A percentile compares a stretch with the other conserved stretches of the same genome.
phyloP scores from a whole-genome alignment of 2,329 filamentous ascomycete genomes.

The Exophiala sideris region DNA sequence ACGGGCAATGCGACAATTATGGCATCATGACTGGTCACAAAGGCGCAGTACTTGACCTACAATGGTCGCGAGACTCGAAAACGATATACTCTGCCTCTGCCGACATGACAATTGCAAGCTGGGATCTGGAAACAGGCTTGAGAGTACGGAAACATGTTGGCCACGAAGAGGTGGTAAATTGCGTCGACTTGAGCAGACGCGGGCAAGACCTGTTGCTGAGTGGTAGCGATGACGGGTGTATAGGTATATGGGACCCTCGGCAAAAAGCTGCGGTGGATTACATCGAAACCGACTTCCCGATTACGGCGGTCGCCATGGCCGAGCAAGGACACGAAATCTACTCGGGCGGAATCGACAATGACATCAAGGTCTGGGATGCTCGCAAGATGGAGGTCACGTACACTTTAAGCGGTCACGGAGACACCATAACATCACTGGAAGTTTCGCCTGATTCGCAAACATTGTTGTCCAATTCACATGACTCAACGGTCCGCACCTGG shows the following conservation, averaged over 20 bases:
- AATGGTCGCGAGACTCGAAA: constrained; percentile 94
- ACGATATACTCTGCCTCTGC: constrained; percentile 90
- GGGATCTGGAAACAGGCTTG: constrained; percentile 89
- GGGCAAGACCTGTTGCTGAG: constrained; percentile 89
- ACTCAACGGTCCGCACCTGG: constrained; percentile 92
- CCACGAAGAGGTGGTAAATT: constrained; percentile 94
- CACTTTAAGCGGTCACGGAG: constrained; percentile 81
- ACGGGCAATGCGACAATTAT: constrained; percentile 92
- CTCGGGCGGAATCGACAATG: constrained; percentile 91
- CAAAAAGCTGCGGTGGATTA: constrained; percentile 85
- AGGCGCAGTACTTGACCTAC: constrained; percentile 83
- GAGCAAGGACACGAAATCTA: constrained; percentile 96
- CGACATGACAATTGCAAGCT: constrained; percentile 88
- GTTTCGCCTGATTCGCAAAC: constrained; percentile 93
- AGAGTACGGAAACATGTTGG: constrained; percentile 88
- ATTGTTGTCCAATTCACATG: constrained; percentile 86
- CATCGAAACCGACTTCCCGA: constrained; percentile 84
- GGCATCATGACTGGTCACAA: constrained; percentile 84
- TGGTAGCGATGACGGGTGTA: constrained; percentile 87
- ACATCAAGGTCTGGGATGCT: constrained; percentile 95
- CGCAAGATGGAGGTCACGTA: constrained; percentile 87
- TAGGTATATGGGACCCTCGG: constrained; percentile 93
- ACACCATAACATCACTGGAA: constrained; percentile 84
- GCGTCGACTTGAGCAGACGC: constrained; percentile 79
- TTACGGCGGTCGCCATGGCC: constrained; percentile 86